A percentile compares a stretch with the other conserved stretches of the same genome.
These are phyloP conservation scores for Gossypium ekmanianum DNA, from an alignment of 345 rosid species.

Conservation along the genomic window DNA sequence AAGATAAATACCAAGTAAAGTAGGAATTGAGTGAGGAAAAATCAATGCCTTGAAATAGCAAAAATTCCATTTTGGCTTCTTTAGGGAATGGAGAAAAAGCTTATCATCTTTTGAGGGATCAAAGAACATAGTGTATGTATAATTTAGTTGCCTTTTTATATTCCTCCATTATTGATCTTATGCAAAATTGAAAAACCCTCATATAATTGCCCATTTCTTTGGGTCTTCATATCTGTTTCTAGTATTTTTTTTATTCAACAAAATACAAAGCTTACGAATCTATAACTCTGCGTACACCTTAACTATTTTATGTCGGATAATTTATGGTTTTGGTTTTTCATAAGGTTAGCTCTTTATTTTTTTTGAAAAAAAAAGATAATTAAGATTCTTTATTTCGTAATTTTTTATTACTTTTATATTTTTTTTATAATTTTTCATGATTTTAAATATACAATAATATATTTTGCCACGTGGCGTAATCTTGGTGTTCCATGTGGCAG, in stretches of 20 bases:
- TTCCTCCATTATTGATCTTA: conserved; percentile 12
- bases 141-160: not conserved
- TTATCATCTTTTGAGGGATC: not conserved
- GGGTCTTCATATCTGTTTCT: not conserved
- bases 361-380: too few species aligned
- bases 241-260: not conserved
- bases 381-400: too few species aligned
- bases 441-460: too few species aligned
- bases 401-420: too few species aligned
- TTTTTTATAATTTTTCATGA: too few species aligned
- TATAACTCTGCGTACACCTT: too few species aligned
- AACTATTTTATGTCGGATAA: not conserved
- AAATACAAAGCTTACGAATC: not conserved
- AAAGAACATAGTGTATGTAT: not conserved
- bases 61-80: not conserved
- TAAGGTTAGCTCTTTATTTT: too few species aligned
- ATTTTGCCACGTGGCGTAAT: too few species aligned
- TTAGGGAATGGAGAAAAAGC: not conserved
- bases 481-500: too few species aligned
- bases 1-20: not conserved
- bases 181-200: not conserved
- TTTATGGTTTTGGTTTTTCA: too few species aligned
- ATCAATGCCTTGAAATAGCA: not conserved
- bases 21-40: not conserved
- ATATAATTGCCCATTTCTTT: not conserved